Base-by-base conservation (phyloP, 2,329 filamentous ascomycete species). In the Diplodia corticola region DNA sequence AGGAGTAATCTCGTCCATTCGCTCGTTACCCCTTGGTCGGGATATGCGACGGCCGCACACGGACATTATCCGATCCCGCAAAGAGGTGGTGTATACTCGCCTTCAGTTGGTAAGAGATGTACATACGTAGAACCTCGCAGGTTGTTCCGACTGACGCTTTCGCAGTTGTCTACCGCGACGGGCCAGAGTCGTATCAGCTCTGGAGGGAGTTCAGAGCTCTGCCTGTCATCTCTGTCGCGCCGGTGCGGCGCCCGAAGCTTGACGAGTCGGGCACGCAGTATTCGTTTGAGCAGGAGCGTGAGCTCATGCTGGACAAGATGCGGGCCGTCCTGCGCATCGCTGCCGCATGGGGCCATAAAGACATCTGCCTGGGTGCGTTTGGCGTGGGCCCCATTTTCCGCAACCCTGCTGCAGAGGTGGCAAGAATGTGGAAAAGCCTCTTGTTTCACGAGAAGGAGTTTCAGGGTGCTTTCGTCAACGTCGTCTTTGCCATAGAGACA, bases 241-340 rank as follows among this genome's bases (percentile, higher is more conserved):
- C 91, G 10, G 87, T 89, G 7, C 85, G 89, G 26, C 87, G 90
- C 78, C 91, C 91, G 20, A 92, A 92, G 77, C 84, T 93, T 46
- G 88, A 88, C 71, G 85, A 87, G 67, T 82, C 83, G 57, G 88
- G 87, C n/a, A 82, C 82, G 68, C 86, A 86, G 69, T 93, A 92
- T 77, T 90, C 89, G 0, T 93, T 93, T 76, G 81, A 83, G 3
- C 83, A 88, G 71, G 91, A 93, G 77, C 85, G 85, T 68, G 87
- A 90, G 69, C 83, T 92, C 75, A 90, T 91, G 78, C 84, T 84
- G 71, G 88, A 90, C 71, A 92, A 92, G 78, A 88, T 93, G 76
- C 86, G 87, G 24, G 86, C 87, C 1, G 88, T 89, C 2, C 84
- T 93, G 20, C 84, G 88, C 54, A 91, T 92, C 69, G 91, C 89